Evolutionary conservation across 371 early-diverging fungal species (phyloP), one percentile per base, ranked within the genome.

Genomic region (Mucor piriformis): DNA sequence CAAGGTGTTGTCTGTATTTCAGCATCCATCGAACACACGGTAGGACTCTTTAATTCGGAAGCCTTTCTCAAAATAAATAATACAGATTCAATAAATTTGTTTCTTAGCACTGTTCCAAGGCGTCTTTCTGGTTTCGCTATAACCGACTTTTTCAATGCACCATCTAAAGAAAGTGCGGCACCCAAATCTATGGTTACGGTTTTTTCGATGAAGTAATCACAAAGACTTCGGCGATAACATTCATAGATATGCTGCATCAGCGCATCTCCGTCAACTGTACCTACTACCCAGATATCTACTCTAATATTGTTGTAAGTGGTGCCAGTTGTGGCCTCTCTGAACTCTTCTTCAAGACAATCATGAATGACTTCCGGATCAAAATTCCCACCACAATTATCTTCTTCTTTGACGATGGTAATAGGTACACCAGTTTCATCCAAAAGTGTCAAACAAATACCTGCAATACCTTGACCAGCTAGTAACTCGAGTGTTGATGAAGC

Each of bases 271-370:
- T 88, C 87, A 16, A 85, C 74, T 3, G 66, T 46, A 3, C 91
- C 92, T 13, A 84, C 83, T 0, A 72, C 74, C 95, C 95, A 94
- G 0, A 92, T 66, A 42, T 91, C 87, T 29, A 89, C 74, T 59
- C 77, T 67, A 0, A 92, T 54, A 37, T 72, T 78, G 54, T 79
- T 85, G 20, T 63, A 54, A 0, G 69, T 60, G 11, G 54, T 35
- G 13, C 50, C 61, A 21, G 44, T 44, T 15, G 60, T 50, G n/a
- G 69, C 48, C 23, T 79, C 73, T 15, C 69, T 57, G 21, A 76
- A 67, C 16, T 69, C 69, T 37, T 68, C 69, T 37, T 74, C 69
- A 21, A 79, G 58, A 24, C 76, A 79, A 0, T 54, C 54, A 12
- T 60, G 56, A 3, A 73, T 69, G 6, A 61, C 50, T 2, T 61